Percentiles rank a stretch among this genome's conserved stretches.
Conservation (phyloP, 2,329 filamentous ascomycete genomes). For the Amauroascus niger region DNA sequence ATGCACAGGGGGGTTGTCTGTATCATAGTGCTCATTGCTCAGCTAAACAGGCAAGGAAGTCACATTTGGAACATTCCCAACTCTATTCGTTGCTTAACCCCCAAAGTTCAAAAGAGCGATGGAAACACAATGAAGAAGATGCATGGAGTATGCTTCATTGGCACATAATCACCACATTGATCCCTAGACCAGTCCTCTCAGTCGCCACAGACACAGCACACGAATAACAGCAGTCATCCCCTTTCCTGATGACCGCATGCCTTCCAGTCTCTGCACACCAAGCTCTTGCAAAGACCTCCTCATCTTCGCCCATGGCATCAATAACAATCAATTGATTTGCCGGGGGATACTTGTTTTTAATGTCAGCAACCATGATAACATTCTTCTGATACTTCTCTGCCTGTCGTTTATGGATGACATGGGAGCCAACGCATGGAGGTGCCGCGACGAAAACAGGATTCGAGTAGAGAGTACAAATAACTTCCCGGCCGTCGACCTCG, state of each 20-base stretch:
- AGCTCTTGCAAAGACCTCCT: slow-evolving; percentile 3
- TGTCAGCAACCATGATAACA: slow-evolving; percentile 1
- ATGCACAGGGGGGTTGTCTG: no score
- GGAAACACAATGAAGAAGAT: not conserved
- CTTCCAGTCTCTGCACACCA: slow-evolving; percentile 9
- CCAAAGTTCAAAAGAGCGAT: no score
- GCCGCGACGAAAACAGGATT: slow-evolving; percentile 1
- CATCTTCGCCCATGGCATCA: slow-evolving; percentile 9
- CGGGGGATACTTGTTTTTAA: slow-evolving; percentile 1
- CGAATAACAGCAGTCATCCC: slow-evolving; percentile 5
- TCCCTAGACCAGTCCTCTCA: not conserved
- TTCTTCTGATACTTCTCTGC: slow-evolving; percentile 1
- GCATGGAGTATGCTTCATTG: not conserved
- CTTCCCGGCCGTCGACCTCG: not conserved
- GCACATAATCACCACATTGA: slow-evolving; percentile 5
- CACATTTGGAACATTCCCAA: no score
- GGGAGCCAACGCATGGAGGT: slow-evolving; percentile 3
- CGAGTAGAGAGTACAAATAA: slow-evolving; percentile 2
- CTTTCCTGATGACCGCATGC: slow-evolving; percentile 4
- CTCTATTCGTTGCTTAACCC: no score
- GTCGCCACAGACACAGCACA: slow-evolving; percentile 6
- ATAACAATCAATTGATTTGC: slow-evolving; percentile 8
- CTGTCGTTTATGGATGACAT: slow-evolving; percentile 5
- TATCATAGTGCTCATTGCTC: no score
- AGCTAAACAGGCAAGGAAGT: no score